These are phyloP conservation scores for Dactylellina haptotyla DNA, from an alignment of 2,329 filamentous ascomycete species.

Conservation along the genomic window DNA sequence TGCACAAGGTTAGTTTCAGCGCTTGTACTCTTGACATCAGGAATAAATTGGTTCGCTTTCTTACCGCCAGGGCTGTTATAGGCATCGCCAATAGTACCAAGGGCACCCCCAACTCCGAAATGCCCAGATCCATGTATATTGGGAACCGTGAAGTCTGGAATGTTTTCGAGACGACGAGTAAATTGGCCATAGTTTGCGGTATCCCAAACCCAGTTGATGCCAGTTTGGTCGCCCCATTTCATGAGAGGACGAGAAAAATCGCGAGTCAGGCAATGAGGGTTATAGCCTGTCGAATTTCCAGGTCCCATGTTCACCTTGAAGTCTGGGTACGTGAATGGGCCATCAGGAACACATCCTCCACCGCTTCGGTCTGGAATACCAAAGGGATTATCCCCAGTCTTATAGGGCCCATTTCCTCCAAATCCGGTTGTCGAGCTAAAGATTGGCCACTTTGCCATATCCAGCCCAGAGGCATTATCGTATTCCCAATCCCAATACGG, in stretches of 20 bases:
- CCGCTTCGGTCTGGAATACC: constrained; percentile 58
- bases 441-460: constrained; percentile 57
- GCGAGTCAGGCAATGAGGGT: constrained; percentile 57
- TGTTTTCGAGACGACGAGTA: constrained; percentile 57
- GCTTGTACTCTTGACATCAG: background rate
- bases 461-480: constrained; percentile 56
- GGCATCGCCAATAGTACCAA: constrained; percentile 59
- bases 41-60: background rate
- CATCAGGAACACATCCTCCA: constrained; percentile 59
- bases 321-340: constrained; percentile 59
- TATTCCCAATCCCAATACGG: constrained; percentile 61
- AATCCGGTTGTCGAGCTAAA: constrained; percentile 60
- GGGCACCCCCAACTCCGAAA: constrained; percentile 59
- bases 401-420: constrained; percentile 56
- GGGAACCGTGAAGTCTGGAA: constrained; percentile 55
- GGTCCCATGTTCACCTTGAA: constrained; percentile 60
- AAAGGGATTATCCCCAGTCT: constrained; percentile 27
- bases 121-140: constrained; percentile 60
- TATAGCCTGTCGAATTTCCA: constrained; percentile 38
- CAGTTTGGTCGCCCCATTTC: constrained; percentile 52
- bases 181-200: constrained; percentile 58
- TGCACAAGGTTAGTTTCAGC: constrained; percentile 14
- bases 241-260: constrained; percentile 59
- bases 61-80: constrained; percentile 58
- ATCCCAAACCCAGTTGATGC: constrained; percentile 53